A percentile compares a stretch with the other conserved stretches of the same genome.
phyloP scores from a whole-genome alignment of 2,329 filamentous ascomycete genomes.

The Fusarium nelsonii region DNA sequence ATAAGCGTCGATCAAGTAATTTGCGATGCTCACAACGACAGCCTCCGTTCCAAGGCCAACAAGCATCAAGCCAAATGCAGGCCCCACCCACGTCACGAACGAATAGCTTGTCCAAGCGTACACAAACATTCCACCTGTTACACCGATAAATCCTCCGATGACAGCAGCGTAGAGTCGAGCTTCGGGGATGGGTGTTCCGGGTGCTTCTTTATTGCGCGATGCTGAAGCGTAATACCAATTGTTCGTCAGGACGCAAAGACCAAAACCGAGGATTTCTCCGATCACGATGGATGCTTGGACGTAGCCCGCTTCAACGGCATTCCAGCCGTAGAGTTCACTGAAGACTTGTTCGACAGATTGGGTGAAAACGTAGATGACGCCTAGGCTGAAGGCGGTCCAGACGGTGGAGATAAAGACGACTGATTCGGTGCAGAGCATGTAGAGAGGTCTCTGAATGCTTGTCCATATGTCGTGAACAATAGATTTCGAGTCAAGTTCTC shows the following conservation, averaged over 20 bases:
- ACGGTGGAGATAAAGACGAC: conserved; percentile 18
- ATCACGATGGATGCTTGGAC: conserved; percentile 29
- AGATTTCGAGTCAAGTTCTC: conserved; percentile 21
- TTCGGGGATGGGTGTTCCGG: conserved; percentile 30
- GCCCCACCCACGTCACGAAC: conserved; percentile 21
- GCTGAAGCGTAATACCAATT: conserved; percentile 39
- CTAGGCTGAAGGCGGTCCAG: conserved; percentile 30
- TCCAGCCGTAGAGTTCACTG: conserved; percentile 17
- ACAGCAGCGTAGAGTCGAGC: conserved; percentile 31
- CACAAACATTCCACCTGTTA: conserved; percentile 28
- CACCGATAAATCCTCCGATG: conserved; percentile 27
- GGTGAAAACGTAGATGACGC: conserved; percentile 21
- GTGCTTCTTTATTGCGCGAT: conserved; percentile 21
- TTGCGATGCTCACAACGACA: conserved; percentile 33
- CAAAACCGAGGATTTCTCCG: conserved; percentile 28
- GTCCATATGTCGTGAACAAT: conserved; percentile 14
- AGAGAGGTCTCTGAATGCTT: conserved; percentile 18
- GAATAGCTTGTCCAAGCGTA: conserved; percentile 35
- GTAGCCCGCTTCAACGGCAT: conserved; percentile 18
- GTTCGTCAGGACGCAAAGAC: conserved; percentile 15
- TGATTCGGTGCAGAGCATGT: conserved; percentile 32
- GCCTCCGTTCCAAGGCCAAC: conserved; percentile 28
- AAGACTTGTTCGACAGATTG: conserved; percentile 37
- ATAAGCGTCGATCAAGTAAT: conserved; percentile 34
- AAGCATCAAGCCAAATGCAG: conserved; percentile 21